A percentile compares a stretch with the other conserved stretches of the same genome.
These are phyloP conservation scores for Boechera retrofracta DNA, from an alignment of 345 rosid species.

Conservation along the genomic window DNA sequence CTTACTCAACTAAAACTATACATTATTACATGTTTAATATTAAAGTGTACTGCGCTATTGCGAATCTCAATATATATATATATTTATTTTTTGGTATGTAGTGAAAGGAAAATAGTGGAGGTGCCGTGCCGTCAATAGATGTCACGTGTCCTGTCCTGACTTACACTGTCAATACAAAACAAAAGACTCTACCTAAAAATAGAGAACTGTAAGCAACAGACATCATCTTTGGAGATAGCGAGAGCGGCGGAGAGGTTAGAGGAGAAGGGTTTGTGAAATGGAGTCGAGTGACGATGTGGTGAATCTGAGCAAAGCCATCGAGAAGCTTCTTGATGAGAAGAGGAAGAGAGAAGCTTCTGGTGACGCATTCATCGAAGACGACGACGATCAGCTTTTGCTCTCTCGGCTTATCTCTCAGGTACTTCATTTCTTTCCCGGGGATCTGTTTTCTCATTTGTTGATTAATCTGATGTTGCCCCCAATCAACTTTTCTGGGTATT, in stretches of 20 bases:
- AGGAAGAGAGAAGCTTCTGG: slow-evolving; percentile 46
- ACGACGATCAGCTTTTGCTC: slow-evolving; percentile 59
- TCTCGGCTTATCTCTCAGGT: slow-evolving; percentile 71
- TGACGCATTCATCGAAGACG: slow-evolving; percentile 42
- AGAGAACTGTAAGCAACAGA: slow-evolving; percentile 15
- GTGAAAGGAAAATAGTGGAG: neutral
- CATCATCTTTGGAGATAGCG: neutral
- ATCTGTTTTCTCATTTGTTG: neutral
- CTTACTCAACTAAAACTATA: too few relatives aligned
- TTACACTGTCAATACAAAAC: neutral
- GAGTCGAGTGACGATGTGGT: slow-evolving; percentile 52
- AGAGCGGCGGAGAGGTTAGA: slow-evolving; percentile 24
- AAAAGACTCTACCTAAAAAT: neutral
- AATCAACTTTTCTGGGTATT: slow-evolving; percentile 21
- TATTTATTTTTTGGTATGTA: too few relatives aligned
- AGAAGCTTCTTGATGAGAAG: slow-evolving; percentile 55
- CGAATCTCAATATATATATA: neutral
- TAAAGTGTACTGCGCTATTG: neutral
- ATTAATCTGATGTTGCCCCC: neutral
- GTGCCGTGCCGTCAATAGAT: slow-evolving; percentile 27
- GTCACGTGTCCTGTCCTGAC: slow-evolving; percentile 39
- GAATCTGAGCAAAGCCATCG: slow-evolving; percentile 55
- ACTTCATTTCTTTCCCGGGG: neutral
- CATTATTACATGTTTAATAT: neutral
- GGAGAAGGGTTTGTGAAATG: slow-evolving; percentile 39